Base-by-base conservation (phyloP, 2,329 filamentous ascomycete species). In the Paecilomyces sp. region DNA sequence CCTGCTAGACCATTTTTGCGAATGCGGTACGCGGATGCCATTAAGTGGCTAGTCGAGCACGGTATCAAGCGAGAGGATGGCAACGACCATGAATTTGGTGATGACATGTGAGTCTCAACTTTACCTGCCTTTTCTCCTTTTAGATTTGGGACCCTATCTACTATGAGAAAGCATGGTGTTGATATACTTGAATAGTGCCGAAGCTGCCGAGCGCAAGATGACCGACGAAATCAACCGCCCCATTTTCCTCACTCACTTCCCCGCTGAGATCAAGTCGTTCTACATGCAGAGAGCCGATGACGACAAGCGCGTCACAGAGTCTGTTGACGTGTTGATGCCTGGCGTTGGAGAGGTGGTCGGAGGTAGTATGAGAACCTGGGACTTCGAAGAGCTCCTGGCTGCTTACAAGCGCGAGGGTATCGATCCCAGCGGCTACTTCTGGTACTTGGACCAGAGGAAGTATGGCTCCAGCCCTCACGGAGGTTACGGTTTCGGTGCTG, bases 361-460 rank as follows among this genome's bases (percentile, higher is more conserved):
- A 63, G 94, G 93, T 4, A 92, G 87, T 67, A 97, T 99, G 93
- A 92, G 94, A 75, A 95, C 97, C 85, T 87, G 92, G 72, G 87
- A 90, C 72, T 91, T 90, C 73, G 90, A 96, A 13, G 92, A 96
- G 81, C 80, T 97, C 66, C 87, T 97, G 82, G 87, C 83, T 25
- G 94, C 91, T 0, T 99, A 95, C 75, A 86, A 91, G 76, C 86
- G 88, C 63, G 89, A 97, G 77, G 88, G 88, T 50, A 95, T 97
- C 74, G 86, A 90, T 68, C 86, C 92, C 22, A 85, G 84, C 67
- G 87, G 88, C 54, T 97, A 97, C 80, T 97, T 95, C 83, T 99
- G 94, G 94, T 99, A 97, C 80, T 95, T 92, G 33, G 94, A 97
- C 79, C 92, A 96, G 84, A 84, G 92, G 73, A 96, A 94, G 90